Percentiles rank a stretch among this genome's conserved stretches.
Evolutionary conservation across 1,284 basidiomycete species (phyloP).

Genomic region (Leccinum discolor): DNA sequence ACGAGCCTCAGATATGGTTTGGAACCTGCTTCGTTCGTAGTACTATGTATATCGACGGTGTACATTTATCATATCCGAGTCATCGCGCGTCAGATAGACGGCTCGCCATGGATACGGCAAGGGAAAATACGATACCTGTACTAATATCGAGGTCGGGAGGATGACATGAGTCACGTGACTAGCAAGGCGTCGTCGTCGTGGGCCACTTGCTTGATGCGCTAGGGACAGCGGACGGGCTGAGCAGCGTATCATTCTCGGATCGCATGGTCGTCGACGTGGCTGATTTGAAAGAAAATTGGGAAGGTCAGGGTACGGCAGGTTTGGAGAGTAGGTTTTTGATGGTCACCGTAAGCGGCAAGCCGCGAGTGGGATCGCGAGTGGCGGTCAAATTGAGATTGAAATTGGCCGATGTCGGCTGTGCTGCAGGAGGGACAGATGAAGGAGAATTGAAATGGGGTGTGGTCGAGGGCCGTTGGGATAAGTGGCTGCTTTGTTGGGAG

Average conservation of each 20-base stretch:
- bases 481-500: no score
- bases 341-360: conserved; percentile 14
- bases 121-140: conserved; percentile 6
- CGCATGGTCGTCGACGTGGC: background rate
- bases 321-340: conserved; percentile 29
- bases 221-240: conserved; percentile 12
- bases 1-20: background rate
- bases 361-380: conserved; percentile 19
- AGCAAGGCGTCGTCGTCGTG: conserved; percentile 11
- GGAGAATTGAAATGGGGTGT: conserved; percentile 7
- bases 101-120: conserved; percentile 5
- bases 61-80: conserved; percentile 2
- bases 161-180: conserved; percentile 11
- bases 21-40: conserved; percentile 11
- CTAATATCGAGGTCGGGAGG: conserved; percentile 22
- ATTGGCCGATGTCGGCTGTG: background rate
- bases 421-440: background rate
- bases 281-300: conserved; percentile 24
- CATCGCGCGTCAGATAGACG: background rate
- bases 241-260: conserved; percentile 12
- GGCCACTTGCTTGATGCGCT: conserved; percentile 10
- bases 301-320: conserved; percentile 17
- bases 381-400: conserved; percentile 4
- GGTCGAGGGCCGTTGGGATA: conserved; percentile 14
- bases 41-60: conserved; percentile 21